These are phyloP conservation scores for Fusarium protoensiforme DNA, from an alignment of 2,329 filamentous ascomycete genomes.

Conservation along the genomic window DNA sequence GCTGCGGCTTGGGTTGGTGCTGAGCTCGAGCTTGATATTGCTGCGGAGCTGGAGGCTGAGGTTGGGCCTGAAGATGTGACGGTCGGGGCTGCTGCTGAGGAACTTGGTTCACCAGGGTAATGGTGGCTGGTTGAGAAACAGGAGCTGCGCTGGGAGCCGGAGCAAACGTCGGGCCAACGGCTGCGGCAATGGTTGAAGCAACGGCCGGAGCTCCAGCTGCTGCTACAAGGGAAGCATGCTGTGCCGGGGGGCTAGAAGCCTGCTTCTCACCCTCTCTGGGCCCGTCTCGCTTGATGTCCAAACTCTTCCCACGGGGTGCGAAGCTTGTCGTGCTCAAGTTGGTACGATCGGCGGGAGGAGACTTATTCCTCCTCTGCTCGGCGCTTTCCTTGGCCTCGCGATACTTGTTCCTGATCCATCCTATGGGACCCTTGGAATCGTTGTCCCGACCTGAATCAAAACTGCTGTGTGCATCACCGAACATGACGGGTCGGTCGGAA, in stretches of 20 bases:
- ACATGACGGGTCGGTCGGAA: constrained; percentile 55
- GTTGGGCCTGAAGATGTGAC: constrained; percentile 7
- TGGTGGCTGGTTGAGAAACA: constrained; percentile 18
- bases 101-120: constrained; percentile 13
- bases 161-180: constrained; percentile 3
- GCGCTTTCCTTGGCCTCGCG: constrained; percentile 68
- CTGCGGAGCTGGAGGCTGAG: constrained; percentile 1
- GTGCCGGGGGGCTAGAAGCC: not conserved
- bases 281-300: constrained; percentile 58
- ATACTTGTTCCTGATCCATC: constrained; percentile 71
- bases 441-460: constrained; percentile 58
- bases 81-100: constrained; percentile 8
- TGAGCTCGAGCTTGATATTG: constrained; percentile 1
- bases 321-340: constrained; percentile 42
- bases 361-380: constrained; percentile 67
- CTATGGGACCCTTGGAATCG: constrained; percentile 63
- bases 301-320: constrained; percentile 58
- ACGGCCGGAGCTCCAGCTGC: constrained; percentile 22
- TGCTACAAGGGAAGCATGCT: constrained; percentile 17
- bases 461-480: constrained; percentile 52
- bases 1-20: not conserved
- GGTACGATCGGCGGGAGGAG: constrained; percentile 58
- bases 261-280: constrained; percentile 34
- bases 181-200: constrained; percentile 4
- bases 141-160: constrained; percentile 1